These are phyloP conservation scores for Amanita thiersii DNA, from an alignment of 768 basidiomycete genomes.

Conservation along the genomic window DNA sequence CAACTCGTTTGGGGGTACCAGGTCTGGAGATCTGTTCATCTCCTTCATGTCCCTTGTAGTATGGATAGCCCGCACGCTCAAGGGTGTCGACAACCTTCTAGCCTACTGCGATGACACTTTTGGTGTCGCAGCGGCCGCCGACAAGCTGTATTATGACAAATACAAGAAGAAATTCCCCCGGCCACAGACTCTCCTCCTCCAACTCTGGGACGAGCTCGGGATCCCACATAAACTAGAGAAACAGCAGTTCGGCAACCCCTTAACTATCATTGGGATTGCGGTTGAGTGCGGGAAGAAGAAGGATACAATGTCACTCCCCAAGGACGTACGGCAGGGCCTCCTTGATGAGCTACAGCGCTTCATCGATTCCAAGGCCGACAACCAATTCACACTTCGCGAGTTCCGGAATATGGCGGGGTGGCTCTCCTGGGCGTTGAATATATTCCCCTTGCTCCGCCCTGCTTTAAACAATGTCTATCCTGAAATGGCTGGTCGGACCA, in stretches of 20 bases:
- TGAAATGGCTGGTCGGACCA: too few relatives aligned
- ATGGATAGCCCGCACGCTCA: constrained; percentile 25
- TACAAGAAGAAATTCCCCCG: constrained; percentile 19
- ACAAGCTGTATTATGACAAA: constrained; percentile 19
- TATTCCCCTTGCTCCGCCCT: too few relatives aligned
- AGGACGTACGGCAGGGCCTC: too few relatives aligned
- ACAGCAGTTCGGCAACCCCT: constrained; percentile 22
- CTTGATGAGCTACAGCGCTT: too few relatives aligned
- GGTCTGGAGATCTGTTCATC: constrained; percentile 17
- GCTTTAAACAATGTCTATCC: too few relatives aligned
- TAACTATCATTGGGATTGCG: constrained; percentile 30
- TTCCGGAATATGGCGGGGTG: too few relatives aligned
- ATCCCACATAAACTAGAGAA: constrained; percentile 31
- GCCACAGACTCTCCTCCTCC: constrained; percentile 23
- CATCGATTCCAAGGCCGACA: too few relatives aligned
- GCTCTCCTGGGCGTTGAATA: too few relatives aligned
- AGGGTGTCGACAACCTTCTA: constrained; percentile 13
- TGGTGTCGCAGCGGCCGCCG: constrained; percentile 11
- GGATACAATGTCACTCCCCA: too few relatives aligned
- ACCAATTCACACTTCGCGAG: too few relatives aligned
- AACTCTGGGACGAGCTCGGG: constrained; percentile 29
- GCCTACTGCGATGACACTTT: constrained; percentile 29
- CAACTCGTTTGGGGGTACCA: constrained; percentile 18
- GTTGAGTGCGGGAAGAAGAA: too few relatives aligned
- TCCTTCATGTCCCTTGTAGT: constrained; percentile 22